phyloP scores from a whole-genome alignment of 305 asterid species.

The Fraxinus dipetala region DNA sequence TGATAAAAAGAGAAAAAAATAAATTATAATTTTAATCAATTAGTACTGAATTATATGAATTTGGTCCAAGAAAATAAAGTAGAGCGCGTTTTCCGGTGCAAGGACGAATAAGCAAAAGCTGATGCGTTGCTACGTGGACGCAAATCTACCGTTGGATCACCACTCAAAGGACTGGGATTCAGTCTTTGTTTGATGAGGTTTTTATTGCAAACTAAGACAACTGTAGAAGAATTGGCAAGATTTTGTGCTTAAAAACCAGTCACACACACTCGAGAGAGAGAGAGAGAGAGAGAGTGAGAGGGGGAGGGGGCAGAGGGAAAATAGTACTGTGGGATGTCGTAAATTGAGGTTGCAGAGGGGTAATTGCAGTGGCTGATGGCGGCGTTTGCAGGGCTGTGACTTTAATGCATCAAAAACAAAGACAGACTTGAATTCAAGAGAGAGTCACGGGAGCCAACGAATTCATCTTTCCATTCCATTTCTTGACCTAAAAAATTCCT shows the following conservation, averaged over 20 bases:
- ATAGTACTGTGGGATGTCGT: conserved; percentile 37
- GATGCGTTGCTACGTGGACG: conserved; percentile 42
- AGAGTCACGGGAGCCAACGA: conserved; percentile 3
- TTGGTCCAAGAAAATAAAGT: conserved; percentile 20
- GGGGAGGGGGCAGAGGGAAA: neutral
- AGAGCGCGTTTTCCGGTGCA: conserved; percentile 45
- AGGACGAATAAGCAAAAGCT: conserved; percentile 49
- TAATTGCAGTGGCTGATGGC: conserved; percentile 71
- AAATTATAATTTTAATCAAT: too few species aligned
- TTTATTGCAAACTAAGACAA: conserved; percentile 45
- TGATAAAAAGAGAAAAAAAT: too few species aligned
- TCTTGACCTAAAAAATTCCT: conserved; percentile 31
- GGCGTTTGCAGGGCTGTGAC: conserved; percentile 90
- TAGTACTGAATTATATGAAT: neutral
- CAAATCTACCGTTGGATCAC: conserved; percentile 14
- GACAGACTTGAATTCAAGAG: conserved; percentile 33
- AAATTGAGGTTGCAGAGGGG: conserved; percentile 63
- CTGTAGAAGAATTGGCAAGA: conserved; percentile 50
- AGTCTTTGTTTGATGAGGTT: neutral
- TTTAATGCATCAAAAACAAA: conserved; percentile 52
- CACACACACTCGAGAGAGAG: conserved; percentile 6
- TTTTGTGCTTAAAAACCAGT: conserved; percentile 10
- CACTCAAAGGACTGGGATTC: conserved; percentile 36
- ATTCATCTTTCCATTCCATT: neutral
- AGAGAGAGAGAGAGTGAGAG: conserved; percentile 11